Evolutionary conservation across 2,329 filamentous ascomycete species (phyloP).

Genomic region (Alternaria sp.): DNA sequence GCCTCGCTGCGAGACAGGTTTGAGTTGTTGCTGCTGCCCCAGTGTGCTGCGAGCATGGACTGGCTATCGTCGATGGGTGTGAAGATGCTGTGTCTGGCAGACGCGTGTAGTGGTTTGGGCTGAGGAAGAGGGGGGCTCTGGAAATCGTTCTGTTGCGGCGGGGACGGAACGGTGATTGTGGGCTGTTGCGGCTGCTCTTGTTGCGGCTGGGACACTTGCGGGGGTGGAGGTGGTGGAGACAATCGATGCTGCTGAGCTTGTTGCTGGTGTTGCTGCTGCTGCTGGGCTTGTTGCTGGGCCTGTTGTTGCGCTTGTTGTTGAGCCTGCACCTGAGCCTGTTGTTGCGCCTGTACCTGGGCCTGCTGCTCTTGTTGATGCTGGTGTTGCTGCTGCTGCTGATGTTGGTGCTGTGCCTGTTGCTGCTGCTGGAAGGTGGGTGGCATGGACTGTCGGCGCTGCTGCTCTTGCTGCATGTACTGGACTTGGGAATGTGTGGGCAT

Average conservation of each 20-base stretch:
- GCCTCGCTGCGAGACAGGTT: conserved; percentile 54
- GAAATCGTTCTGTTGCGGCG: conserved; percentile 60
- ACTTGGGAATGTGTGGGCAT: conserved; percentile 57
- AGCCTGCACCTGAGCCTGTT: conserved; percentile 50
- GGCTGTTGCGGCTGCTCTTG: conserved; percentile 58
- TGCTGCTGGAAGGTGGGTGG: conserved; percentile 72
- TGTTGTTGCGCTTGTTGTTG: conserved; percentile 61
- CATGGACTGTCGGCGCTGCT: conserved; percentile 74
- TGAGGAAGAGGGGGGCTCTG: conserved; percentile 62
- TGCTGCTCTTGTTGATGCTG: conserved; percentile 66
- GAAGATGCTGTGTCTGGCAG: conserved; percentile 89
- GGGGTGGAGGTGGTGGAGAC: conserved; percentile 74
- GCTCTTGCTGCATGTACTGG: conserved; percentile 77
- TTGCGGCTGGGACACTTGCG: conserved; percentile 74
- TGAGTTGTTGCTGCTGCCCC: conserved; percentile 56
- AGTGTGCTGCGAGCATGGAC: conserved; percentile 85
- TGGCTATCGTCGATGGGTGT: conserved; percentile 94
- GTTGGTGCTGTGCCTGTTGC: conserved; percentile 66
- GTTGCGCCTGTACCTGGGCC: conserved; percentile 73
- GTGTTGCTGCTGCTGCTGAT: conserved; percentile 56
- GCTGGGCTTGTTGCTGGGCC: conserved; percentile 56
- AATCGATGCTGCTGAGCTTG: conserved; percentile 57
- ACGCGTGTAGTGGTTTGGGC: conserved; percentile 67
- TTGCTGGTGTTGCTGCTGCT: conserved; percentile 65
- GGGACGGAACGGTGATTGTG: conserved; percentile 52